Evolutionary conservation across 2,329 filamentous ascomycete genomes (phyloP).

Genomic region (Epichloe hybrida): DNA sequence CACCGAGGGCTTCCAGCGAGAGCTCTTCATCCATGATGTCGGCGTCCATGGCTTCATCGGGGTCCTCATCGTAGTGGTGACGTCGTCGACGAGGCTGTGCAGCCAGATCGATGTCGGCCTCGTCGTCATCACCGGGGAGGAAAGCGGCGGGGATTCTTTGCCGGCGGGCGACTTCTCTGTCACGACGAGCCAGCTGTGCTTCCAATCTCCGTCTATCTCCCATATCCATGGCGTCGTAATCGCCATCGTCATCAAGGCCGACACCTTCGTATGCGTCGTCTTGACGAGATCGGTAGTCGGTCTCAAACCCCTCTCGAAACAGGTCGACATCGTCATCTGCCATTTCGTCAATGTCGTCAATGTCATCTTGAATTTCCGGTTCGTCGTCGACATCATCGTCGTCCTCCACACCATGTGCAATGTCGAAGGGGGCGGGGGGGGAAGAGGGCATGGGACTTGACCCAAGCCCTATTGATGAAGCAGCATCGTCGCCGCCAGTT

Average conservation of each 20-base stretch:
- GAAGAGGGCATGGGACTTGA: conserved; percentile 56
- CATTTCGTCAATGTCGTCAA: conserved; percentile 68
- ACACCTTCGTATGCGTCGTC: conserved; percentile 56
- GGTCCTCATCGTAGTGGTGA: conserved; percentile 87
- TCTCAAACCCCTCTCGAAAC: conserved; percentile 60
- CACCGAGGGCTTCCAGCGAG: conserved; percentile 76
- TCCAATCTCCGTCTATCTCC: conserved; percentile 58
- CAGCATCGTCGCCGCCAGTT: conserved; percentile 34
- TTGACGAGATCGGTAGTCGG: conserved; percentile 54
- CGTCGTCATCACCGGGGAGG: conserved; percentile 70
- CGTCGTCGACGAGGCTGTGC: conserved; percentile 73
- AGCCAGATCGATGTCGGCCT: conserved; percentile 71
- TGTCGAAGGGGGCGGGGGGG: conserved; percentile 43
- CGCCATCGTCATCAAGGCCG: conserved; percentile 64
- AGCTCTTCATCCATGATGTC: conserved; percentile 95
- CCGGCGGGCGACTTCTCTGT: conserved; percentile 54
- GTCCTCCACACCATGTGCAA: conserved; percentile 54
- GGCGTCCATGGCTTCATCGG: conserved; percentile 80
- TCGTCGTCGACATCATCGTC: conserved; percentile 62
- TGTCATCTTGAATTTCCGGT: conserved; percentile 56
- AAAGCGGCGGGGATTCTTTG: conserved; percentile 60
- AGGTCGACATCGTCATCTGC: conserved; percentile 71
- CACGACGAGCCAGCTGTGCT: conserved; percentile 57
- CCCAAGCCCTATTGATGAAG: conserved; percentile 35
- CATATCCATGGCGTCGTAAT: conserved; percentile 57